Evolutionary conservation across 176 grass and related monocot species (phyloP).

Genomic region (Eleusine coracana): DNA sequence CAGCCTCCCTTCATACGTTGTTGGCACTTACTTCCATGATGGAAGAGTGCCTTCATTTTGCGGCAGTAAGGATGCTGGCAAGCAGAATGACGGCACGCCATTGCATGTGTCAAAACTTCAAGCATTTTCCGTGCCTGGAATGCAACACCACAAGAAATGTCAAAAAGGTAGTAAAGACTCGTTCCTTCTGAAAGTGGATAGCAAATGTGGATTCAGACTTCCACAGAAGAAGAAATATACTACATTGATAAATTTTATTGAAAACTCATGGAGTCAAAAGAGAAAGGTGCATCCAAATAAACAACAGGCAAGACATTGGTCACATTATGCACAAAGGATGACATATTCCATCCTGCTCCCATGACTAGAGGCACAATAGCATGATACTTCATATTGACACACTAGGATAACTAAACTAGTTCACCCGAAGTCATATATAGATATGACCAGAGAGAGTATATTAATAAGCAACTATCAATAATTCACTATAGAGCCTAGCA

Average conservation of each 20-base stretch:
- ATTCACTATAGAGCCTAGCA: no score
- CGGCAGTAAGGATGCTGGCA: slow-evolving; percentile 54
- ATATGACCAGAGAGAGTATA: no score
- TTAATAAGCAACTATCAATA: no score
- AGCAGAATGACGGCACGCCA: slow-evolving; percentile 15
- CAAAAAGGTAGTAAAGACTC: background rate
- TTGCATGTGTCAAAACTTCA: slow-evolving; percentile 49
- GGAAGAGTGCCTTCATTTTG: slow-evolving; percentile 61
- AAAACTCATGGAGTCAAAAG: background rate
- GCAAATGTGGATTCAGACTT: background rate
- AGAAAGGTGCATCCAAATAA: no score
- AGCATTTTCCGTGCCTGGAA: slow-evolving; percentile 52
- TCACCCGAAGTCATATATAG: no score
- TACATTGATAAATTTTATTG: background rate
- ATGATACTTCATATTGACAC: no score
- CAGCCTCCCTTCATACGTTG: slow-evolving; percentile 53
- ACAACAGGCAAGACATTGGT: no score
- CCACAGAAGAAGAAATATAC: background rate
- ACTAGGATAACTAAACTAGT: background rate
- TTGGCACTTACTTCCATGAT: slow-evolving; percentile 45
- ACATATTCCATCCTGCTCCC: no score
- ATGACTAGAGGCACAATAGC: no score
- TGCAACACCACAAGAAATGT: slow-evolving; percentile 5
- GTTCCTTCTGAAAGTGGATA: slow-evolving; percentile 11
- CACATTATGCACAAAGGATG: no score